Evolutionary conservation across 2,329 filamentous ascomycete species (phyloP).

Genomic region (Fusarium illudens): DNA sequence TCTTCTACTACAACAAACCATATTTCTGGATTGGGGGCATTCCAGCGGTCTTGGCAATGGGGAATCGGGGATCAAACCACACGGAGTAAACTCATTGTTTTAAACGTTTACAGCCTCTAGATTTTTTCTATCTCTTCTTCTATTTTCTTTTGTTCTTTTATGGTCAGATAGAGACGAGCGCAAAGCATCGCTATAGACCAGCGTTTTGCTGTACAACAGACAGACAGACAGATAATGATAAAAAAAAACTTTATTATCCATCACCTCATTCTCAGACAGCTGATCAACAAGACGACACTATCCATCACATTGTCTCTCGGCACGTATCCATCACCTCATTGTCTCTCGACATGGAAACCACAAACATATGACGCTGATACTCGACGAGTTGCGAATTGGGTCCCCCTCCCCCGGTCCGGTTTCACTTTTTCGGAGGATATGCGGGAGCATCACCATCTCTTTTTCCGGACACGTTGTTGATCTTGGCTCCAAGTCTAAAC

Average conservation of each 20-base stretch:
- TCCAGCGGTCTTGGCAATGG: not conserved
- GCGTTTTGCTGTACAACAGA: slow-evolving; percentile 5
- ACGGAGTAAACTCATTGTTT: not conserved
- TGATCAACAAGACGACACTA: too few relatives aligned
- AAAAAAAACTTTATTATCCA: not conserved
- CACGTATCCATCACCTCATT: not conserved
- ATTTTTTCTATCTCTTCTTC: not conserved
- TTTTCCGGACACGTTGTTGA: not conserved
- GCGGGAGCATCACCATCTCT: not conserved
- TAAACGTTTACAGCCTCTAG: slow-evolving; percentile 15
- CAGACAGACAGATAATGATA: slow-evolving; percentile 5
- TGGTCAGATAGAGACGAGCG: not conserved
- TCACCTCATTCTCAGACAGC: not conserved
- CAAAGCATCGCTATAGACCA: not conserved
- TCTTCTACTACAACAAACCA: slow-evolving; percentile 13
- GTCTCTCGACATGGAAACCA: not conserved
- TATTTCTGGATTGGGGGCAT: not conserved
- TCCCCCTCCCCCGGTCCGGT: not conserved
- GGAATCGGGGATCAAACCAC: slow-evolving; percentile 1
- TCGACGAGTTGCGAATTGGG: not conserved
- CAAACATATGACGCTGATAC: not conserved
- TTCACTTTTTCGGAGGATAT: not conserved
- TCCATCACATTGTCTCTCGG: not conserved
- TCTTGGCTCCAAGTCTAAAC: not conserved
- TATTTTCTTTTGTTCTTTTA: not conserved